phyloP scores from a whole-genome alignment of 1,284 basidiomycete genomes.

The Sanghuangporus baumii region DNA sequence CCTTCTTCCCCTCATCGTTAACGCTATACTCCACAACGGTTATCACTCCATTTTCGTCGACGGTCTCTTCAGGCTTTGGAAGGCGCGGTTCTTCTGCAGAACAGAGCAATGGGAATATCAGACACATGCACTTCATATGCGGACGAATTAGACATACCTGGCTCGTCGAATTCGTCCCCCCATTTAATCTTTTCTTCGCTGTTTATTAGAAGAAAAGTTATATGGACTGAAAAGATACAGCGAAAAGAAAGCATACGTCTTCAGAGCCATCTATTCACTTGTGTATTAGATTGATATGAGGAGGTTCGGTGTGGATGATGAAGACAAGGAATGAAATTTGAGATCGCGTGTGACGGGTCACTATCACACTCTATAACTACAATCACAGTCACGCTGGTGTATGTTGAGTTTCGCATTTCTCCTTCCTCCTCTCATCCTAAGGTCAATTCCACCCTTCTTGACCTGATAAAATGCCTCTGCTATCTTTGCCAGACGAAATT shows the following conservation, averaged over 20 bases:
- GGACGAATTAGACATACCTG: slow-evolving; percentile 38
- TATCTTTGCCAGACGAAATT: neutral
- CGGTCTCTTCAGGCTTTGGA: slow-evolving; percentile 51
- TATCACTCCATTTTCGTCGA: slow-evolving; percentile 87
- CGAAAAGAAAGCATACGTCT: neutral
- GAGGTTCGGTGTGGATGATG: too few relatives aligned
- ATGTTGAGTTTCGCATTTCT: neutral
- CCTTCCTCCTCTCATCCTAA: neutral
- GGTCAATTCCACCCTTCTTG: neutral
- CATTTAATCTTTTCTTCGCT: slow-evolving; percentile 43
- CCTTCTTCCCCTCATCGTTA: slow-evolving; percentile 92
- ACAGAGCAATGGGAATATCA: neutral
- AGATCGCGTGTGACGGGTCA: too few relatives aligned
- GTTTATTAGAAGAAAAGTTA: neutral
- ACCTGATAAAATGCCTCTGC: neutral
- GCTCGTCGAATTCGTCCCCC: slow-evolving; percentile 80
- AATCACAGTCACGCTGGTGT: too few relatives aligned
- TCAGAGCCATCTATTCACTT: neutral
- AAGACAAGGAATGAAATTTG: too few relatives aligned
- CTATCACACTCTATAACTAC: too few relatives aligned
- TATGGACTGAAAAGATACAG: neutral
- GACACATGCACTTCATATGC: neutral
- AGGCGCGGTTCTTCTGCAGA: slow-evolving; percentile 31
- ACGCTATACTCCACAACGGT: slow-evolving; percentile 80
- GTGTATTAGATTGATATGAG: too few relatives aligned